Base-by-base conservation (phyloP, 805 yeast species). In the Pichia kluyveri region DNA sequence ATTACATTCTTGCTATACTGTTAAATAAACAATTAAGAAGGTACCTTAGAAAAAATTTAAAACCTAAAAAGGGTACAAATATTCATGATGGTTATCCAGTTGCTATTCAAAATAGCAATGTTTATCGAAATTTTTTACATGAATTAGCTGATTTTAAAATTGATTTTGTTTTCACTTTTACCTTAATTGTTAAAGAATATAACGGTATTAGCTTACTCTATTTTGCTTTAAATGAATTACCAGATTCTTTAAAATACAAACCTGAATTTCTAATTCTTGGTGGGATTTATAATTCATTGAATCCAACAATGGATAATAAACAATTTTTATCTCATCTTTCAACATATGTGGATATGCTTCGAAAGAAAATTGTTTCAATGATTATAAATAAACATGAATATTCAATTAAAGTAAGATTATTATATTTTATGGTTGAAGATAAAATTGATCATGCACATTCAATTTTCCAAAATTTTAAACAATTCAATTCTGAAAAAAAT, bases 361-460 rank as follows among this genome's bases (percentile, higher is more conserved):
- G 38, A 2, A 30, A 43, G 8, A 47, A 47, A n/a, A 30, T 37
- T 7, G 9, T 47, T 4, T 40, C 39, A n/a, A 32, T 47, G 2
- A 43, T 41, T 23, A n/a, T 47, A 10, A 47, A 47, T 40, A 47
- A 40, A 36, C 50, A 47, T 42, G 50, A 47, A 23, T 47, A 47
- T 39, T 28, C 19, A 19, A 41, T 47, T 8, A 47, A 43, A 36
- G 40, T 37, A 2, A 37, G 14, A 9, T 9, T 47, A 15, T 14
- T 19, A 15, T 17, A 43, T 19, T 23, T 31, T 4, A 26, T 40
- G 18, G 50, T 38, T 32, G n/a, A 43, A 12, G 18, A 36, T 2
- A 40, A 18, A 18, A 31, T 19, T 26, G 12, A 19, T 9, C 5
- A 32, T 18, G 42, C 19, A 34, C 37, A 4, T 14, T 8, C 9